A percentile compares a stretch with the other conserved stretches of the same genome.
These are phyloP conservation scores for Leonotis leonurus DNA, from an alignment of 257 asterid species.

Conservation along the genomic window DNA sequence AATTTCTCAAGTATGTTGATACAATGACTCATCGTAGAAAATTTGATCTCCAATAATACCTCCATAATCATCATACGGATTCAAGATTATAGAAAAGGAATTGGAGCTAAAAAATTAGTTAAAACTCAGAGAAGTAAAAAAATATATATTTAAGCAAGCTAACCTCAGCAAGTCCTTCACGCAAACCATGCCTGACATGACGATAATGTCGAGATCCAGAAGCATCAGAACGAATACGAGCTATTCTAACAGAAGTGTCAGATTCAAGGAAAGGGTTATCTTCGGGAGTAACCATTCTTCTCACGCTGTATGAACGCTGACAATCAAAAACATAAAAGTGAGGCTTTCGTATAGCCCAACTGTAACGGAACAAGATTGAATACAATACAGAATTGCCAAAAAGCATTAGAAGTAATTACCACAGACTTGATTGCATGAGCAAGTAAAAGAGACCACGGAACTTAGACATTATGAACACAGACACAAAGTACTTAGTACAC, in stretches of 20 bases:
- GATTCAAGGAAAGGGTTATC: conserved; percentile 37
- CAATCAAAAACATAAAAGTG: conserved; percentile 3
- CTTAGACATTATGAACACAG: neutral
- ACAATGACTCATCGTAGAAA: neutral
- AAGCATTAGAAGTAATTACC: too few relatives aligned
- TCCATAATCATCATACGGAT: neutral
- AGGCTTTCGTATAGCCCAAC: conserved; percentile 1
- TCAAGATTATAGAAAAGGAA: neutral
- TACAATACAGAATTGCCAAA: neutral
- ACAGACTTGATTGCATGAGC: neutral
- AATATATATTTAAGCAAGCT: conserved; percentile 9
- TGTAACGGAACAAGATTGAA: neutral
- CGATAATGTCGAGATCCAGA: conserved; percentile 36
- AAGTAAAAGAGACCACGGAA: neutral
- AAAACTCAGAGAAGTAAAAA: neutral
- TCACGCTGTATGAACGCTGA: conserved; percentile 35
- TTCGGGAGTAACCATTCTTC: conserved; percentile 45
- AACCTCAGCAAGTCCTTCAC: conserved; percentile 56
- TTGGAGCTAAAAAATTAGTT: neutral
- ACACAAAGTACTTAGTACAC: neutral
- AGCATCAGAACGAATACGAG: conserved; percentile 25
- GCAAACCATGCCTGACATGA: conserved; percentile 35
- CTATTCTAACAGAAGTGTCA: conserved; percentile 21
- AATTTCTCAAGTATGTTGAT: neutral
- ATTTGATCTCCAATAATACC: neutral